These are phyloP conservation scores for Lippia alba DNA, from an alignment of 305 asterid genomes.

Conservation along the genomic window DNA sequence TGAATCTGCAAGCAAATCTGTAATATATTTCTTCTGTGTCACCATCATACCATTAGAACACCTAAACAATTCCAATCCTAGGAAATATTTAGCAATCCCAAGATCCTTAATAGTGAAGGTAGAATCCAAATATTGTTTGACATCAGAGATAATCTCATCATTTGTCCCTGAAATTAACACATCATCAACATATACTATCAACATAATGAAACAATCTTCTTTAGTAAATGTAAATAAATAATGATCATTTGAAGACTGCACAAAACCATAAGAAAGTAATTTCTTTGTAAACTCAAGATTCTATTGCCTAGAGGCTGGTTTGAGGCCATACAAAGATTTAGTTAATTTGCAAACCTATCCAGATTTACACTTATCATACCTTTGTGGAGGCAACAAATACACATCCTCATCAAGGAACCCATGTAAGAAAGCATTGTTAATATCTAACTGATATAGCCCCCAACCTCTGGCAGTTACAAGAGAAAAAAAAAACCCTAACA, in stretches of 20 bases:
- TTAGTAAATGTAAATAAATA: too few relatives aligned
- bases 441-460: neutral
- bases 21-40: too few relatives aligned
- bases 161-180: neutral
- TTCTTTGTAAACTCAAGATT: too few relatives aligned
- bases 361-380: neutral
- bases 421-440: neutral
- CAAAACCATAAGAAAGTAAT: too few relatives aligned
- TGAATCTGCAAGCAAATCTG: too few relatives aligned
- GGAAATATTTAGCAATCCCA: neutral
- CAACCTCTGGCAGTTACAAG: neutral
- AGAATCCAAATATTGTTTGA: too few relatives aligned
- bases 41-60: too few relatives aligned
- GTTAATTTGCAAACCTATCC: neutral
- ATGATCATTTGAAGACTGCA: too few relatives aligned
- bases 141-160: neutral
- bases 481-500: neutral
- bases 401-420: neutral
- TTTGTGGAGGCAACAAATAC: neutral
- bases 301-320: too few relatives aligned
- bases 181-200: neutral
- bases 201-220: too few relatives aligned
- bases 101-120: neutral
- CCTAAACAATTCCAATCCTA: neutral
- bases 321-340: neutral